Evolutionary conservation across 2,329 filamentous ascomycete genomes (phyloP).

Genomic region (Dendrostoma leiphaemia): DNA sequence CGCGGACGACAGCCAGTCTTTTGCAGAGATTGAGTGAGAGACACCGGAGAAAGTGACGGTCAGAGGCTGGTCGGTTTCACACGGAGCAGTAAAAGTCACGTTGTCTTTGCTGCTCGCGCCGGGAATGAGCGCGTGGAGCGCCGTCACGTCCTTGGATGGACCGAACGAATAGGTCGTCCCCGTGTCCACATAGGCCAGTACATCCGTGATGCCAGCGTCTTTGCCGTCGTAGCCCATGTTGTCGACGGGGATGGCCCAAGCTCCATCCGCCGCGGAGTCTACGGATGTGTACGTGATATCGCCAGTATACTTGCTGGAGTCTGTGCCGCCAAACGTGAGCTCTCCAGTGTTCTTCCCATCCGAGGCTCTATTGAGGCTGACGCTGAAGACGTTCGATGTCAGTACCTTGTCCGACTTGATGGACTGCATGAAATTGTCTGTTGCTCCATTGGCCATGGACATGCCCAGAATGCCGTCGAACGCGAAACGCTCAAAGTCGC

Average conservation of each 20-base stretch:
- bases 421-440: slow-evolving; percentile 66
- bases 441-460: slow-evolving; percentile 58
- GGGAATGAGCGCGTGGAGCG: slow-evolving; percentile 66
- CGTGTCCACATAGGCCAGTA: slow-evolving; percentile 74
- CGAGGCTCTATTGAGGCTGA: slow-evolving; percentile 65
- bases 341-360: slow-evolving; percentile 71
- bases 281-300: slow-evolving; percentile 65
- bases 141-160: slow-evolving; percentile 62
- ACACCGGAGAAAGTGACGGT: slow-evolving; percentile 67
- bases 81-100: slow-evolving; percentile 70
- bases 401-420: slow-evolving; percentile 58
- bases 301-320: slow-evolving; percentile 65
- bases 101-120: slow-evolving; percentile 56
- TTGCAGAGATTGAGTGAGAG: slow-evolving; percentile 63
- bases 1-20: slow-evolving; percentile 66
- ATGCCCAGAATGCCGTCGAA: slow-evolving; percentile 88
- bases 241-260: slow-evolving; percentile 73
- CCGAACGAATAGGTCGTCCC: slow-evolving; percentile 80
- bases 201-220: slow-evolving; percentile 51
- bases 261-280: slow-evolving; percentile 45
- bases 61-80: slow-evolving; percentile 59
- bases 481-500: slow-evolving; percentile 74
- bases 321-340: slow-evolving; percentile 71
- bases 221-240: slow-evolving; percentile 63
- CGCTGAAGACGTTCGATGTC: slow-evolving; percentile 63